A percentile compares a stretch with the other conserved stretches of the same genome.
Evolutionary conservation across 179 eudicot species (phyloP).

Genomic region (Corrigiola litoralis): DNA sequence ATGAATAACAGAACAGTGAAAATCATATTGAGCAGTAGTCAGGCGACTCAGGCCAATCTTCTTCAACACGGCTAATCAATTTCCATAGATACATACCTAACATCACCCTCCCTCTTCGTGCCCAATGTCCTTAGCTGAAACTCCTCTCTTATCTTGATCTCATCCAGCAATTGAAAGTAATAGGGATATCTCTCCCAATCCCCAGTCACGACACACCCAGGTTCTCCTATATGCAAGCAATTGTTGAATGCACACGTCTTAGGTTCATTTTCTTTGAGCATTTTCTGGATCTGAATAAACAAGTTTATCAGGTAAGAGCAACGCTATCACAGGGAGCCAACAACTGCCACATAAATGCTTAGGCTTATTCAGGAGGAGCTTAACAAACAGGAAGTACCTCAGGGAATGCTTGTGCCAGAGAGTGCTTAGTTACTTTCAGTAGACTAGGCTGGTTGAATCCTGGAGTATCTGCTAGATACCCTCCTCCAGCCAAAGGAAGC

Average conservation of each 20-base stretch:
- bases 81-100: slow-evolving; percentile 47
- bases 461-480: slow-evolving; percentile 94
- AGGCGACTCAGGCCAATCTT: neutral
- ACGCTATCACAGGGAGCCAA: neutral
- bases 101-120: slow-evolving; percentile 86
- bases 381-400: slow-evolving; percentile 52
- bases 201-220: slow-evolving; percentile 61
- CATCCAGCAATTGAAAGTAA: slow-evolving; percentile 88
- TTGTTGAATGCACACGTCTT: slow-evolving; percentile 66
- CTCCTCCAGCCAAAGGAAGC: slow-evolving; percentile 85
- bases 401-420: slow-evolving; percentile 71
- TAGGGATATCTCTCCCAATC: slow-evolving; percentile 91
- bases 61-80: neutral
- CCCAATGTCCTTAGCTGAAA: slow-evolving; percentile 85
- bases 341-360: neutral
- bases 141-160: slow-evolving; percentile 79
- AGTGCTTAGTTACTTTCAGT: slow-evolving; percentile 75
- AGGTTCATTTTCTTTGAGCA: slow-evolving; percentile 45
- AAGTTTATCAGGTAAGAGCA: neutral
- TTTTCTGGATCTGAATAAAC: slow-evolving; percentile 54
- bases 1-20: neutral
- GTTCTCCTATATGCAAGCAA: slow-evolving; percentile 90
- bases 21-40: neutral
- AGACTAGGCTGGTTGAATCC: slow-evolving; percentile 94
- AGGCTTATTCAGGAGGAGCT: neutral